Evolutionary conservation across 768 basidiomycete genomes (phyloP), one percentile per base, ranked within the genome.

Genomic region (Mycena olivaceomarginata): DNA sequence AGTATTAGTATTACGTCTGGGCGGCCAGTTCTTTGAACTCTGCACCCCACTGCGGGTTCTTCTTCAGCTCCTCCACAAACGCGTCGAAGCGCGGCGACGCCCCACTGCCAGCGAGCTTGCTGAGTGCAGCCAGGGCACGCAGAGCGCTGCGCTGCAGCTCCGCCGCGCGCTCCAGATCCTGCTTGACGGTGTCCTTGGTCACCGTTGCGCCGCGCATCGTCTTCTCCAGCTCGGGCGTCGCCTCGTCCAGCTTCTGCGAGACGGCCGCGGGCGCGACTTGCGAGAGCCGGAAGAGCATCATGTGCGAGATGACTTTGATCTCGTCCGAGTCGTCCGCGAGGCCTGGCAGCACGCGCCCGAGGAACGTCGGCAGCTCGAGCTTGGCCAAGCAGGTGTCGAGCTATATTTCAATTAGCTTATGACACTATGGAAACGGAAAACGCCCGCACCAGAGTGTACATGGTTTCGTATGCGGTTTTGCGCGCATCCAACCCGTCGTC

Each of bases 391-490:
- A 99, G 2, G 97, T 99, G 80, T 98, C 97, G 74, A 98, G 92
- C 96, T 97, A 74, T 56, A 31, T 25, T 11, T 37, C 5, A 45
- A 79, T 51, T 60, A 62, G n/a, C n/a, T n/a, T n/a, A n/a, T n/a
- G n/a, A n/a, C n/a, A n/a, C n/a, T n/a, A n/a, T n/a, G n/a, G n/a
- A 20, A 56, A n/a, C 2, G 66, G 25, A 73, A 22, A 18, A 18
- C 41, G 15, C 1, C 48, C 94, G 80, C 80, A 97, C 97, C 80
- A 99, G 85, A 22, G 97, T 98, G 83, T 98, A 98, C 89, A 99
- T 96, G 1, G 97, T 97, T 85, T 99, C 98, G 85, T 96, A 99
- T 2, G 98, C 98, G 0, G 96, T 98, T 90, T 99, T 99, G 74
- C 98, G 93, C 25, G 97, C 94, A 78, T 99, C 98, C 53, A 99